These are phyloP conservation scores for Paramecium pentaurelia DNA, from an alignment of 73 alveolate species.

Conservation along the genomic window DNA sequence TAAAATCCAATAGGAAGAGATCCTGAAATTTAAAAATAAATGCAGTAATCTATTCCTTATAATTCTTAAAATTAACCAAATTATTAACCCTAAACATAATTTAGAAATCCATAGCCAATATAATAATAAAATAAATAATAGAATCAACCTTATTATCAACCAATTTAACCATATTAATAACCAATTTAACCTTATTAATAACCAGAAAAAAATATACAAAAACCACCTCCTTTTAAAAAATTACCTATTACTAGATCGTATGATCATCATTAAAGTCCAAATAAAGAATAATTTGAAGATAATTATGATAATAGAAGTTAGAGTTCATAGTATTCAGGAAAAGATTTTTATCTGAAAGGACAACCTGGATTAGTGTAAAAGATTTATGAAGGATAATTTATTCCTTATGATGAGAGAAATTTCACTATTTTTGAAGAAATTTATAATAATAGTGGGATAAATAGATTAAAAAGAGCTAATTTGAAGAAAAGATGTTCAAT, in stretches of 20 bases:
- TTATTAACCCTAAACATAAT: not conserved
- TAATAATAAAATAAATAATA: not conserved
- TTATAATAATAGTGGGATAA: not conserved
- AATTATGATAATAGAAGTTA: not conserved
- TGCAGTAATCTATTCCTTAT: not conserved
- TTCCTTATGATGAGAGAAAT: constrained; percentile 28
- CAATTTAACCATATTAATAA: not conserved
- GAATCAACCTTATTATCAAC: not conserved
- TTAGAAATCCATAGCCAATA: not conserved
- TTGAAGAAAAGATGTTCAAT: not conserved
- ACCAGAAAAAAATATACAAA: not conserved
- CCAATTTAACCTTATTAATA: not conserved
- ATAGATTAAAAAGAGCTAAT: not conserved
- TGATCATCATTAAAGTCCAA: not conserved
- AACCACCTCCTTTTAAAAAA: not conserved
- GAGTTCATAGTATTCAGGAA: not conserved
- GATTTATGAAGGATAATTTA: not conserved
- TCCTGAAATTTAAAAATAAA: not conserved
- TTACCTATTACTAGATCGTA: not conserved
- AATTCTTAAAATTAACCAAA: not conserved
- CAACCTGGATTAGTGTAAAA: not conserved
- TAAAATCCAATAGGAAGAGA: not conserved
- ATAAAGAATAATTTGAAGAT: not conserved
- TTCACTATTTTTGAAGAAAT: not conserved
- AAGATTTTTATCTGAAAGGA: not conserved